Percentiles rank a stretch among this genome's conserved stretches.
Conservation (phyloP, 257 asterid genomes). For the Eucommia ulmoides region DNA sequence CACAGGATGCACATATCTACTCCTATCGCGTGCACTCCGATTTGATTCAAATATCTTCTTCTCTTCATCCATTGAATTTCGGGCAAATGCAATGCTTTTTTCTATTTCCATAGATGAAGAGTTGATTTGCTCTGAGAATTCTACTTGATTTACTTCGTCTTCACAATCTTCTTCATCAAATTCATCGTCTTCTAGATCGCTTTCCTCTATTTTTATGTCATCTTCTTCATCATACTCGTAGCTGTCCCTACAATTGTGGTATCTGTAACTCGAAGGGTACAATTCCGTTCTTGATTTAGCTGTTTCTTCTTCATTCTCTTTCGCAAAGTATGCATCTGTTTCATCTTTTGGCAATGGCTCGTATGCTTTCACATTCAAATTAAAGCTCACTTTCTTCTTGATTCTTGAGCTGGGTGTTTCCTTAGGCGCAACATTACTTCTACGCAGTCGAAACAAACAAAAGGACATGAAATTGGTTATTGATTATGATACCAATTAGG, state of each 20-base stretch:
- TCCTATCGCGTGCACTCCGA: slow-evolving; percentile 13
- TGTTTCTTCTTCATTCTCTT: slow-evolving; percentile 18
- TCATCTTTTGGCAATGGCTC: slow-evolving; percentile 42
- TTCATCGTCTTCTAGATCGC: slow-evolving; percentile 22
- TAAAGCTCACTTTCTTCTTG: slow-evolving; percentile 66
- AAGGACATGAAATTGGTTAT: neutral
- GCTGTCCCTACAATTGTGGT: slow-evolving; percentile 35
- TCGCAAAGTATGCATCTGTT: slow-evolving; percentile 31
- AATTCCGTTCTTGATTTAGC: slow-evolving; percentile 10
- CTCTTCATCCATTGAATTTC: slow-evolving; percentile 8
- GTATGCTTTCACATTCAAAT: slow-evolving; percentile 51
- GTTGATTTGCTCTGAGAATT: neutral
- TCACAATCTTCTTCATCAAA: slow-evolving; percentile 16
- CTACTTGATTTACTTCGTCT: slow-evolving; percentile 4
- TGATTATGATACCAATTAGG: too few relatives aligned
- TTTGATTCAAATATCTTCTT: slow-evolving; percentile 12
- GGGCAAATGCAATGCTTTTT: slow-evolving; percentile 2
- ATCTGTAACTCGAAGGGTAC: slow-evolving; percentile 41
- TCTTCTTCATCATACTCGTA: slow-evolving; percentile 43
- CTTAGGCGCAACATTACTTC: slow-evolving; percentile 32
- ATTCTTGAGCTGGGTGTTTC: slow-evolving; percentile 27
- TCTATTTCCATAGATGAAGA: slow-evolving; percentile 9
- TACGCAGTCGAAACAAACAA: neutral
- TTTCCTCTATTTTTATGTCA: slow-evolving; percentile 25
- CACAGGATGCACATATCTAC: slow-evolving; percentile 23